Evolutionary conservation across 176 grass and related monocot species (phyloP), one percentile per base, ranked within the genome.

Genomic region (Elymus sibiricus): DNA sequence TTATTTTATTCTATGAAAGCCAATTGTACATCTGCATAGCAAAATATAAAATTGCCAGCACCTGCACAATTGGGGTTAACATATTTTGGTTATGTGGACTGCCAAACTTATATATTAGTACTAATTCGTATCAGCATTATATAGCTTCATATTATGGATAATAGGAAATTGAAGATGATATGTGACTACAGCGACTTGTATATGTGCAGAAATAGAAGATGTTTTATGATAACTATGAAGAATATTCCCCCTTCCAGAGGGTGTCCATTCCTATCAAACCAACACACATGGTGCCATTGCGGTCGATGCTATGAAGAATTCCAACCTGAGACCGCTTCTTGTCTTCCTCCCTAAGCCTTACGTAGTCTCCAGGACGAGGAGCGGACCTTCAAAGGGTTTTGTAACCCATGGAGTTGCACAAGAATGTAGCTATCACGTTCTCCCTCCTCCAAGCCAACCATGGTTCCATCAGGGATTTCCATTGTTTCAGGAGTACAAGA

Each of bases 201-300:
- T 37, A 37, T 37, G 35, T 37, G 35, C 35, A 37, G 35, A 37
- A 37, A 37, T 37, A 4, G 35, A 37, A 37, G 35, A 37, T 37
- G 35, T 37, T 37, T 37, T 37, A 37, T 37, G 35, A 37, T 37
- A 37, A 37, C 35, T 37, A 37, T 37, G 35, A 37, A 37, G 91
- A 86, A 88, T 92, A 95, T 56, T 74, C 73, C 31, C 96, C 96
- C 19, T 88, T 88, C 90, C 93, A 94, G 63, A 94, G 86, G 44
- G 84, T 92, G 14, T 95, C 93, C 79, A 94, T 88, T 63, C 91
- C 93, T 65, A 98, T 98, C 82, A 98, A 82, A 43, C 93, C 96
- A 68, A 92, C 92, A 2, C 74, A 47, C 22, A 92, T 91, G 21
- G 38, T 51, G 66, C 93, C 96, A 9, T 79, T 77, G 46, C 93